Percentiles rank a stretch among this genome's conserved stretches.
These are phyloP conservation scores for Fusarium tupiense DNA, from an alignment of 2,329 filamentous ascomycete genomes.

Conservation along the genomic window DNA sequence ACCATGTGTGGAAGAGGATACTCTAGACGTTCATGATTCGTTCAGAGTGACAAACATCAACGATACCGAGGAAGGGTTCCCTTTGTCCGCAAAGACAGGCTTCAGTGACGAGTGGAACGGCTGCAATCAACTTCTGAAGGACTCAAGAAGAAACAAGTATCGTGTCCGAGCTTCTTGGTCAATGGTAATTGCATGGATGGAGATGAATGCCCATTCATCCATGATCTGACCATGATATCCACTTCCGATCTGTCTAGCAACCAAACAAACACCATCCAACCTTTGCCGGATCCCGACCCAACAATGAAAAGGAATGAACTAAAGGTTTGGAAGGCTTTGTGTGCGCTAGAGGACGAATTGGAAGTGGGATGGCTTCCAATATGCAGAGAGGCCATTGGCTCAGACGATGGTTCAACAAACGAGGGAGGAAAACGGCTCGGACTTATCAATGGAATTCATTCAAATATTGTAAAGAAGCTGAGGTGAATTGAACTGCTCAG, in stretches of 20 bases:
- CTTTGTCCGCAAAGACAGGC: fast-evolving
- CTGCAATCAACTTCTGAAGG: fast-evolving
- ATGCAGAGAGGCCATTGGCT: fast-evolving
- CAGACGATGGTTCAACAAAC: fast-evolving
- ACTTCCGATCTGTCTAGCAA: neutral
- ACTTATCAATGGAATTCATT: fast-evolving
- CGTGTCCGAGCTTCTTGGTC: fast-evolving
- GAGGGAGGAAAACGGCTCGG: fast-evolving
- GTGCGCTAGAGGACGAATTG: fast-evolving
- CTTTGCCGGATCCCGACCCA: fast-evolving
- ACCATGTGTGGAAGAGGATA: fast-evolving
- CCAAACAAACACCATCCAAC: fast-evolving
- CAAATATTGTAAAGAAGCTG: fast-evolving
- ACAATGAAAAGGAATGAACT: fast-evolving
- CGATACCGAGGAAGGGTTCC: fast-evolving
- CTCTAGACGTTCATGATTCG: no score
- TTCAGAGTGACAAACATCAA: fast-evolving
- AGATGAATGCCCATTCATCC: fast-evolving
- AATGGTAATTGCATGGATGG: neutral
- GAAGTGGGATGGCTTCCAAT: no score
- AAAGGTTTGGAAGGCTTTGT: fast-evolving
- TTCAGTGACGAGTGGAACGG: fast-evolving
- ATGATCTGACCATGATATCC: neutral
- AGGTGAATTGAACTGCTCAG: fast-evolving
- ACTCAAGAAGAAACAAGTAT: fast-evolving